A percentile compares a stretch with the other conserved stretches of the same genome.
Conservation (phyloP, 345 rosid genomes). For the Aquilaria yunnanensis region DNA sequence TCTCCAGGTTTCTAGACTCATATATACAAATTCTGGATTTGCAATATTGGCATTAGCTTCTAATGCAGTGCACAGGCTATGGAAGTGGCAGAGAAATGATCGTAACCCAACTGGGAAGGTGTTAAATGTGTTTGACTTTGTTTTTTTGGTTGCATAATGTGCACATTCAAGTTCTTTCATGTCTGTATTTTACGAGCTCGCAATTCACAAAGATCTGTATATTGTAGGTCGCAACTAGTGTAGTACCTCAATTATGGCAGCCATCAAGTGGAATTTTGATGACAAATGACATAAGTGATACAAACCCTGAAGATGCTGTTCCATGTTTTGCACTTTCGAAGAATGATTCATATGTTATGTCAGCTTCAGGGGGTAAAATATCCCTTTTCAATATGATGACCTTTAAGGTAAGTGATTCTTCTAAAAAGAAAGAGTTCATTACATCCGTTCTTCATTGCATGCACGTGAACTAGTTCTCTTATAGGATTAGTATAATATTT, state of each 20-base stretch:
- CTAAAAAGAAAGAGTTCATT: no score
- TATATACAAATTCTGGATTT: conserved; percentile 70
- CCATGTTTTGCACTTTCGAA: conserved; percentile 77
- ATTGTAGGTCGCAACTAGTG: conserved; percentile 52
- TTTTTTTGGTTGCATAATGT: neutral
- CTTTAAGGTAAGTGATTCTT: conserved; percentile 45
- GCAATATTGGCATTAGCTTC: conserved; percentile 77
- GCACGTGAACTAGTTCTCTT: no score
- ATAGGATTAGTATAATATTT: no score
- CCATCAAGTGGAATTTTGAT: conserved; percentile 59
- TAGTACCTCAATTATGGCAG: conserved; percentile 67
- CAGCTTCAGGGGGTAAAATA: conserved; percentile 80
- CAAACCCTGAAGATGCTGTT: conserved; percentile 73
- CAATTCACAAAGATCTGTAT: conserved; percentile 1
- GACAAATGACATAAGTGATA: conserved; percentile 59
- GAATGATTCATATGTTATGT: conserved; percentile 65
- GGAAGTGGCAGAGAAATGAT: conserved; percentile 82
- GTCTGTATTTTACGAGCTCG: neutral
- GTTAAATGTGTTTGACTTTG: neutral
- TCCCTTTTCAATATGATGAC: conserved; percentile 67
- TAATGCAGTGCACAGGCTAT: conserved; percentile 80
- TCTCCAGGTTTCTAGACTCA: conserved; percentile 64
- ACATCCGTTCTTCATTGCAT: neutral
- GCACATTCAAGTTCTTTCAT: neutral
- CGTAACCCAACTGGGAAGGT: conserved; percentile 47